Base-by-base conservation (phyloP, 2,329 filamentous ascomycete genomes). In the Colletotrichum spaethianum region DNA sequence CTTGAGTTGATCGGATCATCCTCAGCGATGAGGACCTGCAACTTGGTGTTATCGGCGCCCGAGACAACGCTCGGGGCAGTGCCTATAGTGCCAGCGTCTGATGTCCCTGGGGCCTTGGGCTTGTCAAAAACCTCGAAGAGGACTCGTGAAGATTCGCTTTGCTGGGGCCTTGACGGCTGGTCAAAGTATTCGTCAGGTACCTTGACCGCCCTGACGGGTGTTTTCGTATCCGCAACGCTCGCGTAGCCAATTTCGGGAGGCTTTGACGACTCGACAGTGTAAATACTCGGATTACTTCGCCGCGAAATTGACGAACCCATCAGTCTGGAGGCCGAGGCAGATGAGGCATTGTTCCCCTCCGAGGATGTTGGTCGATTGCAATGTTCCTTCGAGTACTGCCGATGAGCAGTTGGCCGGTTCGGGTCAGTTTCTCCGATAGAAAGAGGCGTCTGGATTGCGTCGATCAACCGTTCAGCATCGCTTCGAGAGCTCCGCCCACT, bases 1-100 rank as follows among this genome's bases (percentile, higher is more conserved):
- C 91, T 93, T 81, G 93, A 93, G 76, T 97, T 97, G 75, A 97
- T 91, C 0, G 94, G 94, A 76, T 97, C 94, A 75, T 98, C 95
- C 78, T 97, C 95, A 0, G 95, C 95, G 44, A 97, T 90, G 28
- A 97, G 85, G 2, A 97, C 90, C 23, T 88, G 86, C 74, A 94
- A 84, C 46, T 88, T 81, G 2, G 86, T 31, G 59, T 59, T 31
- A n/a, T 63, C 53, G 33, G 26, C n/a, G n/a, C 28, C 48, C 38
- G 63, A 64, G 36, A 50, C 42, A 40, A 70, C 56, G 56, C 50
- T 69, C 46, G 63, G 67, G 20, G 69, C 63, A 2, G 70, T 73
- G 20, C 50, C 66, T 3, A 23, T 33, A 20, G 48, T 65, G 26
- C 42, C 56, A 5, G 68, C 28, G 7, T 74, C 68, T 1, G 65